Conservation (phyloP, 371 early-diverging fungal genomes). For the Apophysomyces elegans region DNA sequence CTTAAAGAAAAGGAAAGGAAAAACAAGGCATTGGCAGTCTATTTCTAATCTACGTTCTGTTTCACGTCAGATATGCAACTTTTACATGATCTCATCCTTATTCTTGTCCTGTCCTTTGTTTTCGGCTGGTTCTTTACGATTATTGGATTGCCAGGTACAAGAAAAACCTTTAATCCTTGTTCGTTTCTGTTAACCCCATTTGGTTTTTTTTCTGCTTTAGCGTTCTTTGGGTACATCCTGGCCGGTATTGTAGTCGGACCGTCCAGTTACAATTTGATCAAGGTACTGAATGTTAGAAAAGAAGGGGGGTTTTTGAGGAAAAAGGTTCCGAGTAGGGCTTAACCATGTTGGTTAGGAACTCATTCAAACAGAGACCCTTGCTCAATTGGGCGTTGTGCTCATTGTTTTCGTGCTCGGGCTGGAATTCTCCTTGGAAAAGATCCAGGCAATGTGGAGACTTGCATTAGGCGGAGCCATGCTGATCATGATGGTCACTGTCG, state of each 20-base stretch:
- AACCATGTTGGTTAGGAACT: conserved; percentile 36
- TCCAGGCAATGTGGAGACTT: conserved; percentile 58
- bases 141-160: conserved; percentile 51
- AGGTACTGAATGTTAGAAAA: conserved; percentile 29
- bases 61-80: conserved; percentile 49
- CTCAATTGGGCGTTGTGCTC: conserved; percentile 62
- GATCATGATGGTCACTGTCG: conserved; percentile 47
- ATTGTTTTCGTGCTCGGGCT: conserved; percentile 66
- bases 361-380: conserved; percentile 60
- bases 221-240: conserved; percentile 68
- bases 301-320: conserved; percentile 8
- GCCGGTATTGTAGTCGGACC: conserved; percentile 64
- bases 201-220: conserved; percentile 6
- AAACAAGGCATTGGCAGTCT: background rate
- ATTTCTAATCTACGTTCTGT: background rate
- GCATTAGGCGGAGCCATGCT: conserved; percentile 55
- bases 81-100: conserved; percentile 59
- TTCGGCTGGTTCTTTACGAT: conserved; percentile 51
- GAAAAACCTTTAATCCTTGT: too few relatives aligned
- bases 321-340: conserved; percentile 7
- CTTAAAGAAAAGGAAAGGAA: background rate
- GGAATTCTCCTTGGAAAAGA: conserved; percentile 61
- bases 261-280: conserved; percentile 54
- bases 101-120: conserved; percentile 50
- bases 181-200: conserved; percentile 4